Percentiles rank a stretch among this genome's conserved stretches.
These are phyloP conservation scores for Eutrema salsugineum DNA, from an alignment of 441 rosid species.

Conservation along the genomic window DNA sequence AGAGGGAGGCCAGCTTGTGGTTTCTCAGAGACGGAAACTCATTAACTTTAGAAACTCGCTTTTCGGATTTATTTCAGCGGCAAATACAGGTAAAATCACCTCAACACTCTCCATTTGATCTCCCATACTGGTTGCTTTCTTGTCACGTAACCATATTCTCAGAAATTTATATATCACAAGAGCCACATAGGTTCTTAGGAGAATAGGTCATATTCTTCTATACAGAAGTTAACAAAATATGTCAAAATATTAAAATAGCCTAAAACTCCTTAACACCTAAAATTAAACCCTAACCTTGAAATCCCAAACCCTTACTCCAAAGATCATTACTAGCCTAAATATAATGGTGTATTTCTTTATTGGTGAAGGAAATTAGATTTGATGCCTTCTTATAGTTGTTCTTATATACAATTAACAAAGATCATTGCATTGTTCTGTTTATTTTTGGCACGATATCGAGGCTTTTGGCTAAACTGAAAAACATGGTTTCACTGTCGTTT, in stretches of 20 bases:
- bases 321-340: too few relatives aligned
- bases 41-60: constrained; percentile 59
- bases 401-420: too few relatives aligned
- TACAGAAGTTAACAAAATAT: too few relatives aligned
- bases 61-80: constrained; percentile 52
- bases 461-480: not conserved
- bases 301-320: not conserved
- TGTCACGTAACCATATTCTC: not conserved
- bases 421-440: not conserved
- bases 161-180: not conserved
- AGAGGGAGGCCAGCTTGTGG: constrained; percentile 29
- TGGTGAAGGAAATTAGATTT: not conserved
- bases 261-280: not conserved
- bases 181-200: not conserved
- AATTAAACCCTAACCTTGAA: not conserved
- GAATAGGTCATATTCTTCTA: not conserved
- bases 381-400: not conserved
- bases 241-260: not conserved
- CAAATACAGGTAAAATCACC: constrained; percentile 43
- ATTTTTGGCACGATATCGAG: not conserved
- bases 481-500: not conserved
- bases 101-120: not conserved
- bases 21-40: constrained; percentile 43
- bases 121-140: not conserved
- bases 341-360: not conserved